These are phyloP conservation scores for Fereydounia khargensis DNA, from an alignment of 1,284 basidiomycete genomes.

Conservation along the genomic window DNA sequence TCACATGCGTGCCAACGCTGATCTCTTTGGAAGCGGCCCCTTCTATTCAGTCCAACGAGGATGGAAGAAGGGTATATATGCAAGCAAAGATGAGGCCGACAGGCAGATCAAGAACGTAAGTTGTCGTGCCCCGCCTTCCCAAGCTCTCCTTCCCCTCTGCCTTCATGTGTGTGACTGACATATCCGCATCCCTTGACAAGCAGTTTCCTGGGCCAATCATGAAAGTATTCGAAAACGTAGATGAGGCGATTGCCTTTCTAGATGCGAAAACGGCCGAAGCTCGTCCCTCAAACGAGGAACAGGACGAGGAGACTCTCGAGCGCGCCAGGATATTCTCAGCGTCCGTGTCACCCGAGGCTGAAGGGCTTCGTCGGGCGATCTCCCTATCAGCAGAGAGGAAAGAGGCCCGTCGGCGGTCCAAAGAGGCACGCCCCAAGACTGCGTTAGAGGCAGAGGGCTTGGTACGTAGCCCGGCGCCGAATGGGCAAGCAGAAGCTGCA, in stretches of 20 bases:
- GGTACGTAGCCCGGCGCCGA: too few species aligned
- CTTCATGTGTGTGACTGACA: too few species aligned
- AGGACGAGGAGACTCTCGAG: constrained; percentile 20
- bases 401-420: constrained; percentile 16
- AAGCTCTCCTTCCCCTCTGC: not conserved
- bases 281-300: constrained; percentile 4
- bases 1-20: not conserved
- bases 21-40: constrained; percentile 2
- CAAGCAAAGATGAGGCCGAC: constrained; percentile 19
- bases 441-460: too few species aligned
- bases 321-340: constrained; percentile 21
- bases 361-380: constrained; percentile 7
- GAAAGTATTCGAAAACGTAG: constrained; percentile 14
- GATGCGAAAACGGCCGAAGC: constrained; percentile 3
- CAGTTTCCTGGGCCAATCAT: constrained; percentile 32
- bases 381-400: constrained; percentile 13
- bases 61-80: constrained; percentile 38
- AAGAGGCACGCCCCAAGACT: too few species aligned
- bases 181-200: not conserved
- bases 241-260: constrained; percentile 18
- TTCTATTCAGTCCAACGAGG: constrained; percentile 31
- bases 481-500: too few species aligned
- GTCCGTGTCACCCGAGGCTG: constrained; percentile 10
- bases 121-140: not conserved
- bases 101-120: constrained; percentile 28